Evolutionary conservation across 2,329 filamentous ascomycete species (phyloP).

Genomic region (Aspergillus fijiensis): DNA sequence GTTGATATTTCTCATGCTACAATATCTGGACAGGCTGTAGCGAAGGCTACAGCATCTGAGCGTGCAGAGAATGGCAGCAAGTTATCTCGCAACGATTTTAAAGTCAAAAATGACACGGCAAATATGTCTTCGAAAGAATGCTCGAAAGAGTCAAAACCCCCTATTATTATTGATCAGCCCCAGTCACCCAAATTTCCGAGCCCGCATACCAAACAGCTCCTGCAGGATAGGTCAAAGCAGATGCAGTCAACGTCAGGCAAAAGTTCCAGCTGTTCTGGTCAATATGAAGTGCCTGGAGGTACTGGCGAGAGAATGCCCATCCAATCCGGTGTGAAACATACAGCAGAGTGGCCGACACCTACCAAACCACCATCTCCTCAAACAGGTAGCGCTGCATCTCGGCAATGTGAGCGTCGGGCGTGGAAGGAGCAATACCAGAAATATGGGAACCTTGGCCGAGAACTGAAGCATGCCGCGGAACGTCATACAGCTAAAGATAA

Average conservation of each 20-base stretch:
- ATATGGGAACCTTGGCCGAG: conserved; percentile 44
- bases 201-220: conserved; percentile 34
- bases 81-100: conserved; percentile 16
- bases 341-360: conserved; percentile 25
- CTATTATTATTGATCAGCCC: conserved; percentile 34
- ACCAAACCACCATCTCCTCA: conserved; percentile 32
- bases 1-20: conserved; percentile 21
- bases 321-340: conserved; percentile 30
- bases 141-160: conserved; percentile 32
- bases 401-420: conserved; percentile 38
- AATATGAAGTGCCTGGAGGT: conserved; percentile 39
- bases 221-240: conserved; percentile 26
- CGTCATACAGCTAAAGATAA: conserved; percentile 34
- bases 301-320: conserved; percentile 43
- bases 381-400: conserved; percentile 24
- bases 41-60: conserved; percentile 15
- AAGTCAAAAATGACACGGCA: conserved; percentile 23
- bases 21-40: conserved; percentile 19
- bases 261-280: conserved; percentile 39
- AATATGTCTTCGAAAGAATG: conserved; percentile 34
- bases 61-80: conserved; percentile 16
- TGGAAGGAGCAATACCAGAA: conserved; percentile 47
- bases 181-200: conserved; percentile 35
- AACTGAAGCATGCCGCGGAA: conserved; percentile 48
- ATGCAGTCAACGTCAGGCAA: conserved; percentile 45